A percentile compares a stretch with the other conserved stretches of the same genome.
Evolutionary conservation across 2,329 filamentous ascomycete species (phyloP).

Genomic region (Rosellinia necatrix): DNA sequence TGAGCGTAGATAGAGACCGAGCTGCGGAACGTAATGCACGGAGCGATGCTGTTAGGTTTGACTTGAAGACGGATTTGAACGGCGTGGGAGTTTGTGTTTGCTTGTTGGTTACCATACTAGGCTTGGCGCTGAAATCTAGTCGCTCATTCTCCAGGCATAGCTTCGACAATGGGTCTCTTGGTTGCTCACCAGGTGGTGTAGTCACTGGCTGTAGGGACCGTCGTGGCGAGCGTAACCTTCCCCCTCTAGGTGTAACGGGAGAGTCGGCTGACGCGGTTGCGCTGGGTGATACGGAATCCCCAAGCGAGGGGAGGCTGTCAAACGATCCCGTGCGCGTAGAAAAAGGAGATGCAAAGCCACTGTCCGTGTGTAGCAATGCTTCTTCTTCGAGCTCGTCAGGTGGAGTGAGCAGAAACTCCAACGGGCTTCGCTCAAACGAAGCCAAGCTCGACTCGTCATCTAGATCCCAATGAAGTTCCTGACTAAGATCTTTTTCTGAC

Average conservation of each 20-base stretch:
- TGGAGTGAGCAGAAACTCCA: constrained; percentile 64
- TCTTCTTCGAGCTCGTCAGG: constrained; percentile 61
- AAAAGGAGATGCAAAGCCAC: constrained; percentile 55
- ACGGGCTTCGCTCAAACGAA: constrained; percentile 56
- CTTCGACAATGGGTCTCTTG: constrained; percentile 55
- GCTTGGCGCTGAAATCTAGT: constrained; percentile 50
- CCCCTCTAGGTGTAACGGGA: constrained; percentile 50
- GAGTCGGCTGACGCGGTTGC: constrained; percentile 54
- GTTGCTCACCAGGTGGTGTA: constrained; percentile 56
- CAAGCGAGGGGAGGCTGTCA: constrained; percentile 65
- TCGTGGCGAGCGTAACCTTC: constrained; percentile 49
- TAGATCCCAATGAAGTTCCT: constrained; percentile 32
- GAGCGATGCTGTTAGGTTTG: constrained; percentile 69
- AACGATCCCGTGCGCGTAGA: constrained; percentile 62
- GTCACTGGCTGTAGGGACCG: constrained; percentile 60
- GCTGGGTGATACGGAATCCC: constrained; percentile 58
- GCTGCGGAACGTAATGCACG: constrained; percentile 67
- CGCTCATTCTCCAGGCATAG: constrained; percentile 46
- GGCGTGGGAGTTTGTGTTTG: constrained; percentile 47
- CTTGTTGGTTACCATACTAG: constrained; percentile 36
- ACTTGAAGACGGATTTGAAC: constrained; percentile 66
- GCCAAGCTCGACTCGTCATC: constrained; percentile 35
- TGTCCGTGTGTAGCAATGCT: constrained; percentile 52
- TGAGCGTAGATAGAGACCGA: constrained; percentile 65
- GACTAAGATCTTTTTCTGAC: constrained; percentile 63